Conservation (phyloP, 1,284 basidiomycete species). For the Trametes hirsuta region DNA sequence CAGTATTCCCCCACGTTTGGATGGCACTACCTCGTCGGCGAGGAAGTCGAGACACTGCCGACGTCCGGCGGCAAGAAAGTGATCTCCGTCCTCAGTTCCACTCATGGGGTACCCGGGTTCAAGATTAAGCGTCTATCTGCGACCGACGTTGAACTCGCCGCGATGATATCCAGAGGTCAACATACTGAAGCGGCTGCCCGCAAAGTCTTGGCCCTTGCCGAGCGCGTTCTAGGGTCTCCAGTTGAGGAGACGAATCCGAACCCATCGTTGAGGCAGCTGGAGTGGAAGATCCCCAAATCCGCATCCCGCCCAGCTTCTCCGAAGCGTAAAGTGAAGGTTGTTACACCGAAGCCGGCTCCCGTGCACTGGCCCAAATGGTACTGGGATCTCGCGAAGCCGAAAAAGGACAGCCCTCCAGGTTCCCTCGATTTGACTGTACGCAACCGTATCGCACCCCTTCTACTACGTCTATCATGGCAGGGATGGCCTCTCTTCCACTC, state of each 20-base stretch:
- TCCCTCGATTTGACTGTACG: constrained; percentile 88
- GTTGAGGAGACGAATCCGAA: constrained; percentile 38
- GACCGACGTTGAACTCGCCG: constrained; percentile 42
- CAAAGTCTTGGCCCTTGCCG: constrained; percentile 44
- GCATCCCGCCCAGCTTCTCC: neutral
- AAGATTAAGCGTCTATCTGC: constrained; percentile 43
- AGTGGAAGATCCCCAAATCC: constrained; percentile 55
- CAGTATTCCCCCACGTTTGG: constrained; percentile 63
- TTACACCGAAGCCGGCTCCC: constrained; percentile 44
- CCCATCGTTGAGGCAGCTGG: constrained; percentile 67
- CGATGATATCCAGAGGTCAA: constrained; percentile 45
- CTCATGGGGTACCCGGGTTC: constrained; percentile 47
- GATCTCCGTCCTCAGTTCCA: constrained; percentile 43
- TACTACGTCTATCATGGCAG: constrained; percentile 89
- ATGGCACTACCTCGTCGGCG: constrained; percentile 63
- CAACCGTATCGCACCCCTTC: constrained; percentile 82
- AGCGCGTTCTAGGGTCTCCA: constrained; percentile 29
- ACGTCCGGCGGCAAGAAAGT: constrained; percentile 46
- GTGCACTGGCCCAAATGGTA: constrained; percentile 93
- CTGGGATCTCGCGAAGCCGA: constrained; percentile 84
- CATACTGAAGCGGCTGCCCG: constrained; percentile 35
- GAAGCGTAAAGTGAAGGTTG: constrained; percentile 26
- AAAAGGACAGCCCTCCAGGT: constrained; percentile 64
- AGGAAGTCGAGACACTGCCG: constrained; percentile 39
- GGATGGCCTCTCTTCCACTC: constrained; percentile 88